phyloP scores from a whole-genome alignment of 2,329 filamentous ascomycete genomes.

The Penicillium sumatraense region DNA sequence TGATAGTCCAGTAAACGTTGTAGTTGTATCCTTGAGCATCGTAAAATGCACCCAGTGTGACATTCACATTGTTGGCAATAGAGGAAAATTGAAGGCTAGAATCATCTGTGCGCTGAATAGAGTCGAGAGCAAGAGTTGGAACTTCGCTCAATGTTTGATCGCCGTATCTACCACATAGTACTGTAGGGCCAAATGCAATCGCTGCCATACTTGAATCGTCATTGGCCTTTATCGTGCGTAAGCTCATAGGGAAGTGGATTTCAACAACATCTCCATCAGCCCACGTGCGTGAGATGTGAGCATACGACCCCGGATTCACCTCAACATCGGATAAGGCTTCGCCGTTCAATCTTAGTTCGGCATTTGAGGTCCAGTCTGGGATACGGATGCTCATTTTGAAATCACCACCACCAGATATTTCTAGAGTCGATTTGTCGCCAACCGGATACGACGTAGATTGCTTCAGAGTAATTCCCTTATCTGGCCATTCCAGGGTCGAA shows the following conservation, averaged over 20 bases:
- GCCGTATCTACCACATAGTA: slow-evolving; percentile 55
- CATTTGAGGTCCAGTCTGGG: slow-evolving; percentile 50
- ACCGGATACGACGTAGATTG: slow-evolving; percentile 53
- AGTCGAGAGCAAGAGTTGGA: slow-evolving; percentile 4
- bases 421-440: slow-evolving; percentile 41
- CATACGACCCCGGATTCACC: slow-evolving; percentile 33
- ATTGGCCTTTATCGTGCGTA: slow-evolving; percentile 52
- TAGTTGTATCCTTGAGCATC: slow-evolving; percentile 18
- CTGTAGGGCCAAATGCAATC: slow-evolving; percentile 53
- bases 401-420: slow-evolving; percentile 38
- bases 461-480: slow-evolving; percentile 45
- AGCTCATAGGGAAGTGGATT: slow-evolving; percentile 52
- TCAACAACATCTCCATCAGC: slow-evolving; percentile 48
- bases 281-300: slow-evolving; percentile 48
- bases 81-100: slow-evolving; percentile 9
- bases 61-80: slow-evolving; percentile 4
- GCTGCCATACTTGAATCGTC: slow-evolving; percentile 52
- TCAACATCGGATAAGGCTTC: slow-evolving; percentile 28
- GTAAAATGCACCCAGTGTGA: slow-evolving; percentile 16
- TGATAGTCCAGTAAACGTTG: slow-evolving; percentile 10
- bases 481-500: slow-evolving; percentile 51
- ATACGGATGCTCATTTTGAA: slow-evolving; percentile 52
- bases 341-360: slow-evolving; percentile 51
- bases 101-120: not conserved
- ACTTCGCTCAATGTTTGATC: slow-evolving; percentile 9